Conservation (phyloP, 805 yeast genomes). For the Saccharomyces eubayanus region DNA sequence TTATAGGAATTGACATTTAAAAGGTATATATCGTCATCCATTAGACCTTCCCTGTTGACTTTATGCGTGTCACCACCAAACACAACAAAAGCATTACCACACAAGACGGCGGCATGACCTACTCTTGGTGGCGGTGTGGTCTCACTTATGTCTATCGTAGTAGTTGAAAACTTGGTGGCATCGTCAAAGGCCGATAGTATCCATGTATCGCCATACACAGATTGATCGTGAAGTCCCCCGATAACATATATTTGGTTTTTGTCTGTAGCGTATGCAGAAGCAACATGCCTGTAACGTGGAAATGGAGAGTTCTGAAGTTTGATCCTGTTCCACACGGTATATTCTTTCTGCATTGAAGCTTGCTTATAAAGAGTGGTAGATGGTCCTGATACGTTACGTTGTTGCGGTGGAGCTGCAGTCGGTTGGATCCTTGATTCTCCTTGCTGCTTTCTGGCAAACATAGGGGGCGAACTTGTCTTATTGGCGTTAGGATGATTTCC, state of each 20-base stretch:
- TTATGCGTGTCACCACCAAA: conserved; percentile 94
- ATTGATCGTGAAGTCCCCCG: conserved; percentile 91
- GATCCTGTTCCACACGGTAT: conserved; percentile 60
- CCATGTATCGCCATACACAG: conserved; percentile 96
- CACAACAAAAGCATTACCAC: conserved; percentile 90
- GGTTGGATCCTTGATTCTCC: conserved; percentile 18
- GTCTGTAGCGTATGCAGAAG: conserved; percentile 67
- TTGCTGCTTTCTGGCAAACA: neutral
- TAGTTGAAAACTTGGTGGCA: conserved; percentile 34
- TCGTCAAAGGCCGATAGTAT: conserved; percentile 44
- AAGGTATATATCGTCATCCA: conserved; percentile 85
- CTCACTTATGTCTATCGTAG: conserved; percentile 59
- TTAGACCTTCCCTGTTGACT: conserved; percentile 65
- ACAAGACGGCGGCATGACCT: conserved; percentile 85
- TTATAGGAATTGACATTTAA: conserved; percentile 70
- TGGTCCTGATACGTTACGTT: conserved; percentile 28
- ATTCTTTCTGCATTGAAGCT: conserved; percentile 13
- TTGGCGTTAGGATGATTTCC: neutral
- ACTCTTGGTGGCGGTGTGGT: conserved; percentile 92
- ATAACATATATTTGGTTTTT: conserved; percentile 76
- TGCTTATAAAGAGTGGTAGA: conserved; percentile 13
- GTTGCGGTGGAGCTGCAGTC: conserved; percentile 19
- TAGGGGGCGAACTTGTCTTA: neutral
- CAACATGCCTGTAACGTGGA: conserved; percentile 90
- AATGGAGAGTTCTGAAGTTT: conserved; percentile 72